These are phyloP conservation scores for Exutisphaerella laricina DNA, from an alignment of 2,329 filamentous ascomycete genomes.

Conservation along the genomic window DNA sequence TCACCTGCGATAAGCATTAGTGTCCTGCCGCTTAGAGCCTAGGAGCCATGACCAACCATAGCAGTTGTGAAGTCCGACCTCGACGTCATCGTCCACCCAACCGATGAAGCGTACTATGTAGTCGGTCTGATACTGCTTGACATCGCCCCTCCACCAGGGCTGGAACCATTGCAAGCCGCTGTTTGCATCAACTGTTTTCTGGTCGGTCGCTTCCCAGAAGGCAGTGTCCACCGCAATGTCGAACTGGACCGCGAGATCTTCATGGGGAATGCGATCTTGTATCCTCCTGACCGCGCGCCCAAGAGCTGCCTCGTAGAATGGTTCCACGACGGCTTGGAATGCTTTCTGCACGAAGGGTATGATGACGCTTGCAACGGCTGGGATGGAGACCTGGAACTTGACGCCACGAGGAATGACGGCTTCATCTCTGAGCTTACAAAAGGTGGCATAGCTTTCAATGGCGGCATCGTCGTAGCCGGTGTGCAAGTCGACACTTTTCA, in stretches of 20 bases:
- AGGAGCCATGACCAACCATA: slow-evolving; percentile 34
- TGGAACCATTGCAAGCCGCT: slow-evolving; percentile 21
- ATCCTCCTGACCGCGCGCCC: slow-evolving; percentile 28
- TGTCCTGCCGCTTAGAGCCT: neutral
- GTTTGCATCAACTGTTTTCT: slow-evolving; percentile 12
- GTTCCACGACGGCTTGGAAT: slow-evolving; percentile 30
- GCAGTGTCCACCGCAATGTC: slow-evolving; percentile 35
- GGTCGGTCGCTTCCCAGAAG: slow-evolving; percentile 27
- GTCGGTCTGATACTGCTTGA: slow-evolving; percentile 34
- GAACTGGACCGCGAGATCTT: slow-evolving; percentile 36
- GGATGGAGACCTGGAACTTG: slow-evolving; percentile 35
- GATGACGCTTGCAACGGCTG: slow-evolving; percentile 28
- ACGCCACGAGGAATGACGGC: slow-evolving; percentile 28
- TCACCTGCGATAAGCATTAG: slow-evolving; percentile 29
- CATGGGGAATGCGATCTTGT: slow-evolving; percentile 31
- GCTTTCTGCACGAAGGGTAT: slow-evolving; percentile 24
- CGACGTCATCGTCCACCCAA: slow-evolving; percentile 34
- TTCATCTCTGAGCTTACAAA: slow-evolving; percentile 28
- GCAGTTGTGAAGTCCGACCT: slow-evolving; percentile 45
- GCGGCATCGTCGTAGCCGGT: slow-evolving; percentile 34
- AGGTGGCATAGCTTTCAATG: slow-evolving; percentile 32
- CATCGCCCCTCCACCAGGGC: slow-evolving; percentile 33
- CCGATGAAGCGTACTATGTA: slow-evolving; percentile 31
- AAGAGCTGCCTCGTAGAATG: slow-evolving; percentile 33
- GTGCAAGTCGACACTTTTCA: slow-evolving; percentile 13